Evolutionary conservation across 2,329 filamentous ascomycete species (phyloP).

Genomic region (Raffaelea arxii): DNA sequence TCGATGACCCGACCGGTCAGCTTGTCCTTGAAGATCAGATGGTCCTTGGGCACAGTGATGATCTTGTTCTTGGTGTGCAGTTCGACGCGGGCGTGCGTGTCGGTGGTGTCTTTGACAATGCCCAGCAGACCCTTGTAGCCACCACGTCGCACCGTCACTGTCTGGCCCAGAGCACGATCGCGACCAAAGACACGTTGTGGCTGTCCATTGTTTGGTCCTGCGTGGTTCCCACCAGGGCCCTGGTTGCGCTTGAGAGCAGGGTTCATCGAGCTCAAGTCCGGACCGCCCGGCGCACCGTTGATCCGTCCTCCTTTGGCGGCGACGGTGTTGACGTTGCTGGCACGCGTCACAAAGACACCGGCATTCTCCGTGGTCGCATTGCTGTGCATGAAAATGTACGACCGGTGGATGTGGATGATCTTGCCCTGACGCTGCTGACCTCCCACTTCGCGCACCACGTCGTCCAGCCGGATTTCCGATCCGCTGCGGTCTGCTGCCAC

Average conservation of each 20-base stretch:
- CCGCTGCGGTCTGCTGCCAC: constrained; percentile 90
- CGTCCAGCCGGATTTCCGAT: constrained; percentile 82
- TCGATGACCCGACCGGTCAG: constrained; percentile 71
- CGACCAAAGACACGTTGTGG: constrained; percentile 71
- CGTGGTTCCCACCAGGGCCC: constrained; percentile 44
- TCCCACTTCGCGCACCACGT: constrained; percentile 82
- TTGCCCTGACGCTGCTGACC: constrained; percentile 80
- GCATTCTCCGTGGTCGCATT: constrained; percentile 77
- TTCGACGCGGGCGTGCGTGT: constrained; percentile 78
- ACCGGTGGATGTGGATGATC: constrained; percentile 88
- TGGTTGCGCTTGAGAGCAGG: constrained; percentile 72
- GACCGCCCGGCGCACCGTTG: constrained; percentile 48
- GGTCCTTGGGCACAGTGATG: constrained; percentile 71
- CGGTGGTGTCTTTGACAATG: constrained; percentile 91
- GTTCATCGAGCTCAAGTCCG: constrained; percentile 86
- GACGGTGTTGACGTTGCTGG: constrained; percentile 77
- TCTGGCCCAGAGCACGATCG: constrained; percentile 82
- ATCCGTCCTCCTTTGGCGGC: constrained; percentile 88
- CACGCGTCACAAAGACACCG: constrained; percentile 79
- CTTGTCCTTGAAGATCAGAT: constrained; percentile 78
- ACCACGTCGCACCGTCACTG: constrained; percentile 78
- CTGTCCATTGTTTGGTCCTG: constrained; percentile 41
- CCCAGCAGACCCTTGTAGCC: constrained; percentile 87
- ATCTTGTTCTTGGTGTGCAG: constrained; percentile 91
- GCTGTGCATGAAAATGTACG: constrained; percentile 85